Base-by-base conservation (phyloP, 768 basidiomycete genomes). In the Lactarius hatsudake region DNA sequence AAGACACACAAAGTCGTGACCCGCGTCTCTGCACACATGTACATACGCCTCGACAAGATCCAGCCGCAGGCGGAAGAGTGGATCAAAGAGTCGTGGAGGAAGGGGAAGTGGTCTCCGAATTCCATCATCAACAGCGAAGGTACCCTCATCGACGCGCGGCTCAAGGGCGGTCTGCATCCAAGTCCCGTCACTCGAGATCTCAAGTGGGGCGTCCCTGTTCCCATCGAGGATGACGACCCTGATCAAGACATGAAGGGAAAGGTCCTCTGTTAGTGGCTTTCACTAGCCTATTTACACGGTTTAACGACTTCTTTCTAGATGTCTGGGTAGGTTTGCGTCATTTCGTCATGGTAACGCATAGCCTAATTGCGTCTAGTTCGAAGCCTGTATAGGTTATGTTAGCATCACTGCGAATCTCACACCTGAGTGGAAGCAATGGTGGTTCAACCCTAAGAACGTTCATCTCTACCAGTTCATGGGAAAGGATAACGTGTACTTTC, bases 401-500 rank as follows among this genome's bases (percentile, higher is more conserved):
- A 97, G 96, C 77, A 98, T 99, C 69, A 99, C 97, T 2, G 94
- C 95, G 61, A 91, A 89, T 74, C 95, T 96, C 80, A 96, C 93
- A 42, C 81, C 90, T 23, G 90, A 97, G 69, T 99, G 97, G 97
- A 87, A 89, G 77, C 83, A 87, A 76, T 99, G 97, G 97, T 99
- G 97, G 97, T 87, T 91, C 74, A 90, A 96, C 74, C 91, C 90
- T 1, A 82, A 93, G 71, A 83, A 98, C 72, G 95, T 99, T 66
- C 83, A 86, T 72, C 81, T 98, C 60, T 97, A 94, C 79, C 96
- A 99, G 77, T 99, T 99, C 82, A 99, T 99, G 97, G 97, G 97
- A 75, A 99, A 99, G 80, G 96, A 98, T 76, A 98, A 95, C 69
- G 94, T 96, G 59, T 98, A 96, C 78, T 99, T 99, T 86, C 97